Percentiles rank a stretch among this genome's conserved stretches.
These are phyloP conservation scores for Orbilia oligospora DNA, from an alignment of 2,329 filamentous ascomycete genomes.

Conservation along the genomic window DNA sequence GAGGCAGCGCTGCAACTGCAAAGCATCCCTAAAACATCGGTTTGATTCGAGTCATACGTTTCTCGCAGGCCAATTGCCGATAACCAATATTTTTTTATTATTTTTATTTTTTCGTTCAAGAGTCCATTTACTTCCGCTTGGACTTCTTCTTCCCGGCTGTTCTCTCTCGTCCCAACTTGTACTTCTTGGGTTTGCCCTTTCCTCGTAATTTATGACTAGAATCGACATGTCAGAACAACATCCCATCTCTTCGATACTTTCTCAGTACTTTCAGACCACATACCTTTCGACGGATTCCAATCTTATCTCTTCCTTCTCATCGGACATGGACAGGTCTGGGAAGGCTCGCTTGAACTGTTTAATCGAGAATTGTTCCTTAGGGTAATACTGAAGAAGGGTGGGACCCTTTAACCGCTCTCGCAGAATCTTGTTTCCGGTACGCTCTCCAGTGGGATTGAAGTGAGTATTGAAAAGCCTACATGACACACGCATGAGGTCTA, in stretches of 20 bases:
- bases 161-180: constrained; percentile 74
- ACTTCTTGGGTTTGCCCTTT: constrained; percentile 92
- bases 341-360: constrained; percentile 81
- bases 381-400: constrained; percentile 88
- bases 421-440: constrained; percentile 91
- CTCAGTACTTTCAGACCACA: constrained; percentile 39
- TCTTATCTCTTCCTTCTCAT: constrained; percentile 84
- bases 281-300: constrained; percentile 80
- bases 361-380: constrained; percentile 79
- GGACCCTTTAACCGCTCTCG: constrained; percentile 90
- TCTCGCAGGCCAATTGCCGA: neutral
- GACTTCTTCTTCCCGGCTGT: constrained; percentile 62
- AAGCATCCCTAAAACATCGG: neutral
- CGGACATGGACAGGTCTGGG: constrained; percentile 77
- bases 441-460: constrained; percentile 86
- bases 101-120: too few species aligned
- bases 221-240: constrained; percentile 1
- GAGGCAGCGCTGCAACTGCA: too few species aligned
- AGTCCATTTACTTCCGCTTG: constrained; percentile 39
- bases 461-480: constrained; percentile 91
- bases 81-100: too few species aligned
- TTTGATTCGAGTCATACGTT: neutral
- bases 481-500: constrained; percentile 70
- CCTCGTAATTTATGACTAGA: constrained; percentile 80
- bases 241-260: constrained; percentile 36